Percentiles rank a stretch among this genome's conserved stretches.
Evolutionary conservation across 1,139 yeast genomes (phyloP).

Genomic region (Yamadazyma oceani): DNA sequence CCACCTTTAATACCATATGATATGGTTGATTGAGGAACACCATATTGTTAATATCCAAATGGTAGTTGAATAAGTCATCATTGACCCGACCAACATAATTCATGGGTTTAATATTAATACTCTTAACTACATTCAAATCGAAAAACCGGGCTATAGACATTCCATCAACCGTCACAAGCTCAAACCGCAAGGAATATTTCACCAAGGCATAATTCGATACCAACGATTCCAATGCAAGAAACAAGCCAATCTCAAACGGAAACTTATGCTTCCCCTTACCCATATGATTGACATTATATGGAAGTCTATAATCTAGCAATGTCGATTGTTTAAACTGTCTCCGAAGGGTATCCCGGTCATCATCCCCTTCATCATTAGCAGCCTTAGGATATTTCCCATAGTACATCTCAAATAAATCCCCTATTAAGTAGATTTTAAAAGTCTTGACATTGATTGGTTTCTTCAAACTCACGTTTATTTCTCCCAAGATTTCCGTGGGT

Average conservation of each 20-base stretch:
- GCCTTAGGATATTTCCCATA: constrained; percentile 2
- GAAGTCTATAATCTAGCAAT: background rate
- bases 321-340: constrained; percentile 1
- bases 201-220: background rate
- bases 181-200: constrained; percentile 1
- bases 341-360: background rate
- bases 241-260: constrained; percentile 3
- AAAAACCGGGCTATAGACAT: background rate
- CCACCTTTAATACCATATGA: constrained; percentile 1
- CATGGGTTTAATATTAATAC: constrained; percentile 1
- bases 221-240: background rate
- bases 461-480: background rate
- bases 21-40: constrained; percentile 1
- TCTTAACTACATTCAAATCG: constrained; percentile 1
- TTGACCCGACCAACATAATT: constrained; percentile 1
- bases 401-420: constrained; percentile 3
- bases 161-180: constrained; percentile 1
- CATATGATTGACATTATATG: background rate
- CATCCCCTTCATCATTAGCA: background rate
- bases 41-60: constrained; percentile 2
- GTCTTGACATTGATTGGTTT: constrained; percentile 1
- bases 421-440: constrained; percentile 1
- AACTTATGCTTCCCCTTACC: constrained; percentile 1
- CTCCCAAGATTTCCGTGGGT: constrained; percentile 1
- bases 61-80: constrained; percentile 1